Conservation (phyloP, 192 early-diverging fungal genomes). For the Coemansia sp. region DNA sequence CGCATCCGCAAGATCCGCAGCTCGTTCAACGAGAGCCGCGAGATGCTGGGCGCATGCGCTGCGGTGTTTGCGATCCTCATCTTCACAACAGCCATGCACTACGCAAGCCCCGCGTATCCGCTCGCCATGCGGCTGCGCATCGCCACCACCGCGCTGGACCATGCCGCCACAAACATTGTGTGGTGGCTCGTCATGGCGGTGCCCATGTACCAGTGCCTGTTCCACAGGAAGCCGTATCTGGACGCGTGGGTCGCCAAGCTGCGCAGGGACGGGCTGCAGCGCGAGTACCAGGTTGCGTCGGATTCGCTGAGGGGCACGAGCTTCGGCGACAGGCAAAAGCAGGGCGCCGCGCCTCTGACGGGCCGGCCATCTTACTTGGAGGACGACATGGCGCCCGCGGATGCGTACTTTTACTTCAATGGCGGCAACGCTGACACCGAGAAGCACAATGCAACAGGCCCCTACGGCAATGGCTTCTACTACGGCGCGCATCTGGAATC, state of each 20-base stretch:
- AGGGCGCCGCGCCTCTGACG: neutral
- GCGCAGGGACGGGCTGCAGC: slow-evolving; percentile 34
- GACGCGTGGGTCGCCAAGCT: slow-evolving; percentile 26
- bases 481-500: slow-evolving; percentile 1
- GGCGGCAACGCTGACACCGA: neutral
- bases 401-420: slow-evolving; percentile 7
- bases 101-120: slow-evolving; percentile 22
- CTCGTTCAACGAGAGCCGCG: slow-evolving; percentile 54
- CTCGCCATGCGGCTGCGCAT: slow-evolving; percentile 22
- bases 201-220: slow-evolving; percentile 31
- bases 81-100: slow-evolving; percentile 39
- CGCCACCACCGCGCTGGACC: slow-evolving; percentile 35
- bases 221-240: slow-evolving; percentile 22
- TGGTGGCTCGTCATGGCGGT: slow-evolving; percentile 51
- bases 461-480: neutral
- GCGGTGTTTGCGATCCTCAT: slow-evolving; percentile 27
- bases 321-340: neutral
- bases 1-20: slow-evolving; percentile 50
- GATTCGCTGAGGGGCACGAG: neutral
- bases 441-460: neutral
- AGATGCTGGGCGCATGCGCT: slow-evolving; percentile 23
- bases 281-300: slow-evolving; percentile 26
- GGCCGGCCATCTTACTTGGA: neutral
- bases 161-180: slow-evolving; percentile 25
- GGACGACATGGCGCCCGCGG: neutral